Evolutionary conservation across 768 basidiomycete species (phyloP).

Genomic region (Amanita exitialis): DNA sequence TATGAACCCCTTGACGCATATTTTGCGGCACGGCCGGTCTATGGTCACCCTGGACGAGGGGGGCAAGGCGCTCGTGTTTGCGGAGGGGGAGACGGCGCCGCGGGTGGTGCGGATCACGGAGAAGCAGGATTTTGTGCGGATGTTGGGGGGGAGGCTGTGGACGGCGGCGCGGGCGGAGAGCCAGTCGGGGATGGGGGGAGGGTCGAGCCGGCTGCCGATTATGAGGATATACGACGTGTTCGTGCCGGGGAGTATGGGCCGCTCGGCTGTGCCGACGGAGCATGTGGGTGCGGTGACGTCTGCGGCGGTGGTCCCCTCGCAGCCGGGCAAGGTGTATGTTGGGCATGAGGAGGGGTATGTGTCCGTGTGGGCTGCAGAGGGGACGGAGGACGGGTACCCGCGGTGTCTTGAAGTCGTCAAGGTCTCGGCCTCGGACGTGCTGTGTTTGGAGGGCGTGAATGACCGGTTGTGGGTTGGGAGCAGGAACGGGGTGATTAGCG

Average conservation of each 20-base stretch:
- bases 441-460: constrained; percentile 79
- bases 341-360: constrained; percentile 91
- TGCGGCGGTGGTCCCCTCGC: constrained; percentile 64
- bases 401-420: constrained; percentile 68
- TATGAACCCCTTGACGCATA: constrained; percentile 51
- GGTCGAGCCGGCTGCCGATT: constrained; percentile 44
- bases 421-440: constrained; percentile 71
- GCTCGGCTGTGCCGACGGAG: constrained; percentile 51
- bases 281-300: constrained; percentile 77
- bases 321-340: constrained; percentile 62
- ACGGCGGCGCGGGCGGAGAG: constrained; percentile 53
- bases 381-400: constrained; percentile 44
- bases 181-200: constrained; percentile 19
- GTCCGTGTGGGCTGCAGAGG: constrained; percentile 62
- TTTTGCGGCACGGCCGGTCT: constrained; percentile 58
- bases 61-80: constrained; percentile 76
- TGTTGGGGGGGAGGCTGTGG: constrained; percentile 77
- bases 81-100: constrained; percentile 40
- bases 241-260: constrained; percentile 42
- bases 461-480: constrained; percentile 82
- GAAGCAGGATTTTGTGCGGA: constrained; percentile 69
- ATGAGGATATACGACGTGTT: constrained; percentile 77
- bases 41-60: constrained; percentile 82
- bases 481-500: constrained; percentile 71
- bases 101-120: constrained; percentile 65